These are phyloP conservation scores for Sarocladium kiliense DNA, from an alignment of 2,329 filamentous ascomycete genomes.

Conservation along the genomic window DNA sequence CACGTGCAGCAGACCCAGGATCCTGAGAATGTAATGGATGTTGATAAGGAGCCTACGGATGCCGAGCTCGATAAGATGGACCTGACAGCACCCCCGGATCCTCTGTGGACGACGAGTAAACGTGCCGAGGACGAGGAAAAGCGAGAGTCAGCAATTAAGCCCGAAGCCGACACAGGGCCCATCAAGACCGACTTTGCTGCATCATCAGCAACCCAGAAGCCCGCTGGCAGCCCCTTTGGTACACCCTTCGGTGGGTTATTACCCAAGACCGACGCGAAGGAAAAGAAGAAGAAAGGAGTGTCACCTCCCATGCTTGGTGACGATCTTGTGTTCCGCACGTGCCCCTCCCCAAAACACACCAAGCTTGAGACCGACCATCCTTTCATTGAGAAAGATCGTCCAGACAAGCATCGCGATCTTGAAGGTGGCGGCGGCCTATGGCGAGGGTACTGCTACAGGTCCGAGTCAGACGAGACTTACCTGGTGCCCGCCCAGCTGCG, in stretches of 20 bases:
- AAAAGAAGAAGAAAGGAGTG: slow-evolving; percentile 43
- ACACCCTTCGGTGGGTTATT: slow-evolving; percentile 37
- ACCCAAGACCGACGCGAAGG: slow-evolving; percentile 35
- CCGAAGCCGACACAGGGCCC: not conserved
- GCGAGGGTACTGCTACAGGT: slow-evolving; percentile 63
- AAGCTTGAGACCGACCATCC: slow-evolving; percentile 75
- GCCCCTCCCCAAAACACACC: slow-evolving; percentile 76
- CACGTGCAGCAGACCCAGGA: slow-evolving; percentile 58
- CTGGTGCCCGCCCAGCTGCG: slow-evolving; percentile 38
- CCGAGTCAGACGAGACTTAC: slow-evolving; percentile 28
- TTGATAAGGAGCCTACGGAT: slow-evolving; percentile 23
- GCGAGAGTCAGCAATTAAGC: slow-evolving; percentile 16
- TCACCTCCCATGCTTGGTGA: slow-evolving; percentile 84
- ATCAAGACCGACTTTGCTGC: slow-evolving; percentile 3
- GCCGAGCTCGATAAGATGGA: slow-evolving; percentile 40
- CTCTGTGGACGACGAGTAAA: slow-evolving; percentile 36
- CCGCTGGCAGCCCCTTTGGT: slow-evolving; percentile 28
- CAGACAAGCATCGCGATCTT: slow-evolving; percentile 47
- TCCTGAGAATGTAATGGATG: slow-evolving; percentile 21
- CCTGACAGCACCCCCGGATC: slow-evolving; percentile 31
- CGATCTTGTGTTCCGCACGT: slow-evolving; percentile 76
- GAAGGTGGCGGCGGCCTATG: slow-evolving; percentile 65
- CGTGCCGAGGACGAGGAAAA: slow-evolving; percentile 18
- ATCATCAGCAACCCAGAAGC: not conserved
- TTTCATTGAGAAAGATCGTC: slow-evolving; percentile 42